A percentile compares a stretch with the other conserved stretches of the same genome.
Conservation (phyloP, 2,329 filamentous ascomycete species). For the Teratosphaeriaceae sp. region DNA sequence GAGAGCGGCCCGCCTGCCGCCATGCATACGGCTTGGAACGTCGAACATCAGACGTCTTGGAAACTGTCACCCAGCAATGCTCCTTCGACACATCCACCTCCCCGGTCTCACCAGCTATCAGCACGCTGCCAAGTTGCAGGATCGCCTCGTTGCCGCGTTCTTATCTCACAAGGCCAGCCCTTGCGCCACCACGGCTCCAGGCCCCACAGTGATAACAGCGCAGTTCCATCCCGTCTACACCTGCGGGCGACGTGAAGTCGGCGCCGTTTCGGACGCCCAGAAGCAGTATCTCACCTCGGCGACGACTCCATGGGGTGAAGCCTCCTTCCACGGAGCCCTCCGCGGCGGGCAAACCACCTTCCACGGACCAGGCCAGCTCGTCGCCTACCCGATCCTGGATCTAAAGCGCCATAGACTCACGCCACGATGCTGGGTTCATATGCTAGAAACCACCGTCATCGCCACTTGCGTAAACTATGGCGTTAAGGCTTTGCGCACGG, state of each 20-base stretch:
- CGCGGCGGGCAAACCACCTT: conserved; percentile 90
- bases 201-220: conserved; percentile 73
- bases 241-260: conserved; percentile 71
- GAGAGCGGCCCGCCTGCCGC: too few species aligned
- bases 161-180: conserved; percentile 54
- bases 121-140: conserved; percentile 51
- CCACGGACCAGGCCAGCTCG: conserved; percentile 87
- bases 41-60: too few species aligned
- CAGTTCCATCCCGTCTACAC: conserved; percentile 80
- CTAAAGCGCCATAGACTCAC: conserved; percentile 61
- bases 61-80: conserved; percentile 30
- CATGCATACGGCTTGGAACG: too few species aligned
- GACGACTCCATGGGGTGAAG: conserved; percentile 34
- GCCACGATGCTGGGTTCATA: conserved; percentile 67
- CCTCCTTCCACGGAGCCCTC: conserved; percentile 62
- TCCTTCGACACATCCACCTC: conserved; percentile 56
- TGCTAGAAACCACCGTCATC: conserved; percentile 72
- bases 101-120: conserved; percentile 48
- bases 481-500: conserved; percentile 56
- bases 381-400: conserved; percentile 89
- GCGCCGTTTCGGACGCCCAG: conserved; percentile 43
- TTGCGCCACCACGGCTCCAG: conserved; percentile 41
- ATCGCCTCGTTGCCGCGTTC: conserved; percentile 48
- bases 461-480: conserved; percentile 54
- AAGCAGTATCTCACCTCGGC: conserved; percentile 32